Percentiles rank a stretch among this genome's conserved stretches.
Conservation (phyloP, 345 rosid genomes). For the Trapa bicornis region DNA sequence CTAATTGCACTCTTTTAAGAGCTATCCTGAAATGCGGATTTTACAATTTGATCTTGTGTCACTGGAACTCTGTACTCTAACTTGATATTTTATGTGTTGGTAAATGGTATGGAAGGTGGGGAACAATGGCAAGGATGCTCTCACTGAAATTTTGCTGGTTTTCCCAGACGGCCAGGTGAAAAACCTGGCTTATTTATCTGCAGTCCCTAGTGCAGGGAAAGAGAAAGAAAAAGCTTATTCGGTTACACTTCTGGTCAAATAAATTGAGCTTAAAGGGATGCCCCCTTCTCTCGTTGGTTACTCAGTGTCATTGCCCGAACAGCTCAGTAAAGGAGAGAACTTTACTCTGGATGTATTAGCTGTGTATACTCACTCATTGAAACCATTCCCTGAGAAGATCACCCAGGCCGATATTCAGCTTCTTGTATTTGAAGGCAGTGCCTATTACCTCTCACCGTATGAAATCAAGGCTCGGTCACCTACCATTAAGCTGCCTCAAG, state of each 20-base stretch:
- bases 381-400: conserved; percentile 77
- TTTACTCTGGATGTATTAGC: conserved; percentile 50
- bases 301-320: conserved; percentile 51
- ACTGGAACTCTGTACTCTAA: neutral
- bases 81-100: neutral
- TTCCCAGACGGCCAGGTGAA: conserved; percentile 61
- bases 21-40: neutral
- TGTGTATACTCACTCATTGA: conserved; percentile 47
- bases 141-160: conserved; percentile 54
- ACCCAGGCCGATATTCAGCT: conserved; percentile 83
- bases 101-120: conserved; percentile 36
- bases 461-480: conserved; percentile 58
- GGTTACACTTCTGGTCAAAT: conserved; percentile 34
- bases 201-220: conserved; percentile 41
- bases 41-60: neutral
- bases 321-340: conserved; percentile 43
- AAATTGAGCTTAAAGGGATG: conserved; percentile 31
- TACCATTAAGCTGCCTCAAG: conserved; percentile 51
- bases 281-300: conserved; percentile 48
- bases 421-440: conserved; percentile 66
- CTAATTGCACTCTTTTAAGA: neutral
- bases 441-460: conserved; percentile 69
- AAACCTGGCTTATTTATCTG: conserved; percentile 56
- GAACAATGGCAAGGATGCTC: conserved; percentile 52
- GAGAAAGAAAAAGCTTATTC: conserved; percentile 44